A percentile compares a stretch with the other conserved stretches of the same genome.
These are phyloP conservation scores for Aspergillus sp. DNA, from an alignment of 2,329 filamentous ascomycete species.

Conservation along the genomic window DNA sequence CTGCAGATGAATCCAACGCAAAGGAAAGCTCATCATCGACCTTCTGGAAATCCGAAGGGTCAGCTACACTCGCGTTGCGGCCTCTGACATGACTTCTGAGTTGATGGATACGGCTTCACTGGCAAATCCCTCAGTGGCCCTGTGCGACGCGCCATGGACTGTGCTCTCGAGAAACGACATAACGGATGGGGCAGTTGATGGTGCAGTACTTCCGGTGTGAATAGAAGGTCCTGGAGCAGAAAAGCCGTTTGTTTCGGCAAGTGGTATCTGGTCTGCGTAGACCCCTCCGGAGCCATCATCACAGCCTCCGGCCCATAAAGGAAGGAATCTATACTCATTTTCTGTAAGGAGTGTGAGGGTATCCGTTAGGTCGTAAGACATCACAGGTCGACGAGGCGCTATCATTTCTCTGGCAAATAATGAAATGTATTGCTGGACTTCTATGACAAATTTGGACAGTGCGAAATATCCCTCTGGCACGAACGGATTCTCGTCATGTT, in stretches of 20 bases:
- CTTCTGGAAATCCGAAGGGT: background rate
- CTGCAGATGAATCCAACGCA: background rate
- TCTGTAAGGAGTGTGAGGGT: constrained; percentile 54
- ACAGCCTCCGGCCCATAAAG: constrained; percentile 63
- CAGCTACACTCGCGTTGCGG: background rate
- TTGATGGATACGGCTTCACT: constrained; percentile 28
- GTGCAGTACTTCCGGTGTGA: constrained; percentile 28
- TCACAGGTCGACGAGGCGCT: constrained; percentile 2
- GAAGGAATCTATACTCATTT: constrained; percentile 62
- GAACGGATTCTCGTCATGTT: background rate
- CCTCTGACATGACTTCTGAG: constrained; percentile 8
- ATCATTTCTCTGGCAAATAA: constrained; percentile 21
- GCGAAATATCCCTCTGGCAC: constrained; percentile 12
- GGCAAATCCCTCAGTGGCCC: constrained; percentile 32
- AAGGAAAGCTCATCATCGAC: constrained; percentile 5
- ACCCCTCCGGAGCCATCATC: constrained; percentile 54
- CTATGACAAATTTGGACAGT: constrained; percentile 15
- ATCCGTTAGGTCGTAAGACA: constrained; percentile 31
- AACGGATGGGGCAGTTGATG: constrained; percentile 24
- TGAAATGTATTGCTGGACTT: constrained; percentile 20
- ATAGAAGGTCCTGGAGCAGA: constrained; percentile 36
- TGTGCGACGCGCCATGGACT: constrained; percentile 35
- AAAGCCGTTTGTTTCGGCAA: constrained; percentile 35
- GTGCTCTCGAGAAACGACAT: constrained; percentile 31
- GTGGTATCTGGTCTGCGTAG: constrained; percentile 42